Base-by-base conservation (phyloP, 2,329 filamentous ascomycete genomes). In the Ophioceras dolichostomum region DNA sequence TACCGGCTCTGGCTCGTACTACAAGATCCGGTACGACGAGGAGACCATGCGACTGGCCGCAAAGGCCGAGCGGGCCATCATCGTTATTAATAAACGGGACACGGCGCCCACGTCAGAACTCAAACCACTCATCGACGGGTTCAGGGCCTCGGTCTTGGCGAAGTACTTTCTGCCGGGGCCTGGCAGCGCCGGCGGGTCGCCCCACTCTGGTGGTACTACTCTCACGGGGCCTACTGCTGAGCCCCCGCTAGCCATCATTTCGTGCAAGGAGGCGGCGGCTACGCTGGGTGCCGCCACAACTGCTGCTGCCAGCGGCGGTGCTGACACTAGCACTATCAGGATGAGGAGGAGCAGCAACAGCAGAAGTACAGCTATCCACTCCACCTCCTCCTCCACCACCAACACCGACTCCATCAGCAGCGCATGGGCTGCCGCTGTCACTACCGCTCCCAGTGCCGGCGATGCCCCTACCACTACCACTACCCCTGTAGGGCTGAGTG, bases 41-140 rank as follows among this genome's bases (percentile, higher is more conserved):
- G 70, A 79, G 47, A 76, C 75, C 6, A 53, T 79, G 10, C 52
- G 57, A 13, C 59, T 78, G 10, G 75, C 70, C 4, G 59, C 61
- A 0, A 51, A 57, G 10, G 69, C 70, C 1, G 59, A 62, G 34
- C 55, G 66, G 28, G 59, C 61, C 22, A 54, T 82, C 0, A 50
- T 80, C 7, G 65, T 75, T 3, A 54, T 82, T 37, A 83, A 83
- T 56, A 83, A 83, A 56, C 60, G 62, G 38, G 78, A 83, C 44
- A 46, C 59, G 1, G 58, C 69, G 3, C 49, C 60, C 4, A 39
- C 38, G 6, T 22, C 32, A 31, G 34, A 28, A 31, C 55, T 71
- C 18, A 27, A 49, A 4, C 29, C 32, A 10, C 58, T 76, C 2
- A 34, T 72, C 1, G 39, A 44, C 2, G 41, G 51, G 5, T 72